phyloP scores from a whole-genome alignment of 192 early-diverging fungal genomes.

The Backusella morwellensis region DNA sequence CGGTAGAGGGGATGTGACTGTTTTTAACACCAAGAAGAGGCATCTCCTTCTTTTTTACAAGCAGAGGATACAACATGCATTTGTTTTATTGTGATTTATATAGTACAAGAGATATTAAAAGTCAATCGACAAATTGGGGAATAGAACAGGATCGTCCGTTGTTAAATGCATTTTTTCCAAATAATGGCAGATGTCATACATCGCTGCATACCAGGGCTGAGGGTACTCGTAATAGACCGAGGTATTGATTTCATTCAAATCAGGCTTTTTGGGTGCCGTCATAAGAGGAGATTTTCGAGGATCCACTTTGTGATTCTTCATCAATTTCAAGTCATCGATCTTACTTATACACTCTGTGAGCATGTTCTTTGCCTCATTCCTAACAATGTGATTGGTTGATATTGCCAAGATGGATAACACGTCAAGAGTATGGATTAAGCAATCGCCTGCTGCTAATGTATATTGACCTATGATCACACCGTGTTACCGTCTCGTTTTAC shows the following conservation, averaged over 20 bases:
- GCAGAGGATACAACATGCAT: too few species aligned
- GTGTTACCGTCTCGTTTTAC: too few species aligned
- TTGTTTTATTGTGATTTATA: too few species aligned
- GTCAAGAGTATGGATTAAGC: neutral
- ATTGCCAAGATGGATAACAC: neutral
- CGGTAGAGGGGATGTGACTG: too few species aligned
- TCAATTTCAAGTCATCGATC: neutral
- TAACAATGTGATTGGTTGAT: neutral
- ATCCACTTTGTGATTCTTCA: neutral
- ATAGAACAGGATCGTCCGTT: neutral
- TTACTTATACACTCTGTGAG: neutral
- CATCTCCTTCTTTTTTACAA: too few species aligned
- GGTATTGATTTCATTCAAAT: neutral
- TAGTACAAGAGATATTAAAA: neutral
- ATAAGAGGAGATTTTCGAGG: neutral
- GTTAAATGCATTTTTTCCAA: neutral
- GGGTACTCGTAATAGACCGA: neutral
- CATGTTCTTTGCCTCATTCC: neutral
- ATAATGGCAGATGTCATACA: neutral
- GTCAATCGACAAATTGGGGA: neutral
- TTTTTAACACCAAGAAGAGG: too few species aligned
- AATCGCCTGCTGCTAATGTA: neutral
- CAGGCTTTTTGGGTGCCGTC: neutral
- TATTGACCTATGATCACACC: neutral
- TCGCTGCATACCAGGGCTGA: neutral